Conservation (phyloP, 352 stramenopile species). For the Globisporangium apiculatum region DNA sequence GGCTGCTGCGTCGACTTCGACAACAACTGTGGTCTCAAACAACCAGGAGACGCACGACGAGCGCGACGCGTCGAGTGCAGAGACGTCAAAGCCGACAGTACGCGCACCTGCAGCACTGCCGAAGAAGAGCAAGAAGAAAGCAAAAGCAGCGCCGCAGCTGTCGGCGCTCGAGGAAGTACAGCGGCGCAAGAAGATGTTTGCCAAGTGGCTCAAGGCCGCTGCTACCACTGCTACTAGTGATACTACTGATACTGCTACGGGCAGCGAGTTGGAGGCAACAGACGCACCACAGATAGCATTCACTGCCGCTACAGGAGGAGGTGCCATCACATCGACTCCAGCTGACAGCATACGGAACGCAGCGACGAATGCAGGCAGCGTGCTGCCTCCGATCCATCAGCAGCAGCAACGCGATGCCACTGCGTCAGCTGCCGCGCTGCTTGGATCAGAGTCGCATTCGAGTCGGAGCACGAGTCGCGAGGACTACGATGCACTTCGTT, state of each 20-base stretch:
- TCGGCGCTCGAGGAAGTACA: constrained; percentile 51
- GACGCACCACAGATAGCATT: too few relatives aligned
- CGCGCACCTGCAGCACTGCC: neutral
- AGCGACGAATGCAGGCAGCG: too few relatives aligned
- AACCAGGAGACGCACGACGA: constrained; percentile 42
- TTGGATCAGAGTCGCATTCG: neutral
- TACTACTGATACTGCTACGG: neutral
- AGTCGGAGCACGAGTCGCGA: neutral
- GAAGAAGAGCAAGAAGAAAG: constrained; percentile 23
- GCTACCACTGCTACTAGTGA: neutral
- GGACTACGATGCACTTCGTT: neutral
- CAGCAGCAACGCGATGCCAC: neutral
- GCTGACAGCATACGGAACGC: too few relatives aligned
- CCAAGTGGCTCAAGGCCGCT: constrained; percentile 52
- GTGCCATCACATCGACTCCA: too few relatives aligned
- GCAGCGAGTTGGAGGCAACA: neutral
- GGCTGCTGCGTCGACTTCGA: neutral
- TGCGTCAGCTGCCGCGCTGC: neutral
- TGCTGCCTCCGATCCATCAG: constrained; percentile 8
- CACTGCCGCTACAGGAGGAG: too few relatives aligned
- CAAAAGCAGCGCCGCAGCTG: constrained; percentile 17
- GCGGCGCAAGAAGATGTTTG: constrained; percentile 66
- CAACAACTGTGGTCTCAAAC: constrained; percentile 3
- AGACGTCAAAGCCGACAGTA: neutral
- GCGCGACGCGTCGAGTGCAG: neutral